Evolutionary conservation across 2,329 filamentous ascomycete genomes (phyloP).

Genomic region (Sphaerulina musiva): DNA sequence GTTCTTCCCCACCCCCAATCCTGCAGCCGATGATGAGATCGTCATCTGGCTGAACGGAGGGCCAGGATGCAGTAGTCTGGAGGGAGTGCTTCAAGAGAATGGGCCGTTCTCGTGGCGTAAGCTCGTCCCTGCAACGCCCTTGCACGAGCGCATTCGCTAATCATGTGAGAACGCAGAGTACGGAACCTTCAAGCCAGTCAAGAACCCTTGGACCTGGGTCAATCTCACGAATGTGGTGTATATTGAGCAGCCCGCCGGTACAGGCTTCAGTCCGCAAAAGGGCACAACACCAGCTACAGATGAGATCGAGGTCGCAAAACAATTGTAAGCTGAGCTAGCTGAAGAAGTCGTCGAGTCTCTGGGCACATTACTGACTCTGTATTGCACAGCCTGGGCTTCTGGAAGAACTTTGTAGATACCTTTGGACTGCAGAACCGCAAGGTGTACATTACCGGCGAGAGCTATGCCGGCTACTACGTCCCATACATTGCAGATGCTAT

Average conservation of each 20-base stretch:
- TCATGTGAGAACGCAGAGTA: conserved; percentile 28
- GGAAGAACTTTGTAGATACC: conserved; percentile 44
- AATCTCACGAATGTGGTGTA: conserved; percentile 46
- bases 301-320: conserved; percentile 38
- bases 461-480: conserved; percentile 37
- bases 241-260: conserved; percentile 42
- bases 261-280: conserved; percentile 33
- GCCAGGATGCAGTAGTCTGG: conserved; percentile 42
- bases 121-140: background rate
- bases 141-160: background rate
- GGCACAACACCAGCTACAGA: conserved; percentile 34
- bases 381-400: conserved; percentile 32
- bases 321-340: conserved; percentile 5
- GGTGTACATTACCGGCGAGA: conserved; percentile 64
- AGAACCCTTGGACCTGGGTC: conserved; percentile 46
- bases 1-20: conserved; percentile 41
- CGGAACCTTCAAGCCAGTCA: conserved; percentile 37
- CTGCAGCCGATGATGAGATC: conserved; percentile 41
- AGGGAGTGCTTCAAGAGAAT: conserved; percentile 47
- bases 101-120: conserved; percentile 39
- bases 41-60: conserved; percentile 37
- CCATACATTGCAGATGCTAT: conserved; percentile 69
- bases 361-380: too few species aligned
- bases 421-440: conserved; percentile 48
- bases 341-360: too few species aligned